Conservation (phyloP, 495 filamentous ascomycete species). For the Podospora didyma region DNA sequence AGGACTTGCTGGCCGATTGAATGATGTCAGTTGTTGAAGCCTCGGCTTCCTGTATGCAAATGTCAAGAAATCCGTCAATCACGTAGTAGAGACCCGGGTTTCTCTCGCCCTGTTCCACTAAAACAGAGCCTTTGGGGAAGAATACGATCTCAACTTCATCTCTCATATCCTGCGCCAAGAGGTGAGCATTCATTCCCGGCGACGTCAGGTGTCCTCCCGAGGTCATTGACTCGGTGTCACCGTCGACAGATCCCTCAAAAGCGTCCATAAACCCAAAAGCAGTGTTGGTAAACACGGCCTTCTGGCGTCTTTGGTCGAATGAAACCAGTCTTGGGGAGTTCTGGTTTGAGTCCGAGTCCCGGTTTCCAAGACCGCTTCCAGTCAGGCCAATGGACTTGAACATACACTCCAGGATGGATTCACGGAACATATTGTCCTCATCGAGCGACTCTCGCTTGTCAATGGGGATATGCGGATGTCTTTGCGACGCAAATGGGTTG, state of each 20-base stretch:
- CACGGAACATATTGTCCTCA: slow-evolving; percentile 82
- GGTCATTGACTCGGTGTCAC: slow-evolving; percentile 80
- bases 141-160: slow-evolving; percentile 97
- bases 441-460: slow-evolving; percentile 73
- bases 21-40: slow-evolving; percentile 33
- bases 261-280: slow-evolving; percentile 95
- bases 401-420: slow-evolving; percentile 90
- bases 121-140: slow-evolving; percentile 88
- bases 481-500: slow-evolving; percentile 54
- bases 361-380: slow-evolving; percentile 55
- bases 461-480: slow-evolving; percentile 47
- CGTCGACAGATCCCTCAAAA: slow-evolving; percentile 75
- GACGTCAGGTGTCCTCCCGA: slow-evolving; percentile 49
- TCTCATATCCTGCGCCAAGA: slow-evolving; percentile 67
- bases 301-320: slow-evolving; percentile 79
- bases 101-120: slow-evolving; percentile 96
- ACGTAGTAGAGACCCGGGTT: slow-evolving; percentile 97
- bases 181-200: slow-evolving; percentile 39
- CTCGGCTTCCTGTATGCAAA: slow-evolving; percentile 54
- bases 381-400: slow-evolving; percentile 90
- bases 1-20: slow-evolving; percentile 28
- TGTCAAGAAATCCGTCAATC: slow-evolving; percentile 93
- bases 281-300: slow-evolving; percentile 73
- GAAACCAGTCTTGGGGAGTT: slow-evolving; percentile 80
- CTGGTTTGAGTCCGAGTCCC: slow-evolving; percentile 69